Conservation (phyloP, 768 basidiomycete species). For the Lentinula edodes region DNA sequence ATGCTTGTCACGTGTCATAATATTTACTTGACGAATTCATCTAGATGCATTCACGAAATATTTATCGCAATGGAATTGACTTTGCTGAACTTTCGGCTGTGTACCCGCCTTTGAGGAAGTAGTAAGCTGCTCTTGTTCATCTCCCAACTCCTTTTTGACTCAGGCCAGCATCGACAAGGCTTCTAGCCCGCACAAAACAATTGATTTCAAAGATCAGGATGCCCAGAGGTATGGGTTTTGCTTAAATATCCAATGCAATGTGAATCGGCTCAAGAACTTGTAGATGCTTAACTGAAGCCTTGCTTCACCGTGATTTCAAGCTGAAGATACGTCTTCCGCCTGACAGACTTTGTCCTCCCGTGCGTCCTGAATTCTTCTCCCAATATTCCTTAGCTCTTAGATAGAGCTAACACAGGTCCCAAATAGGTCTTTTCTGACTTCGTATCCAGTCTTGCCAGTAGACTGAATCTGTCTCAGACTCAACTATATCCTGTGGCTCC, state of each 20-base stretch:
- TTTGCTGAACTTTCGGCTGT: conserved; percentile 52
- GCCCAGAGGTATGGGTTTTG: conserved; percentile 55
- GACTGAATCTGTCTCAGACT: conserved; percentile 37
- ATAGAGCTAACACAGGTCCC: conserved; percentile 45
- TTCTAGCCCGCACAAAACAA: conserved; percentile 29
- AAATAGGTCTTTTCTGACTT: conserved; percentile 45
- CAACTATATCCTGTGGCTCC: conserved; percentile 85
- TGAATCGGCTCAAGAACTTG: conserved; percentile 5
- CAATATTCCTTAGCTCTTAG: neutral
- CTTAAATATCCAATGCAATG: neutral
- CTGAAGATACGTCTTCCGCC: conserved; percentile 56
- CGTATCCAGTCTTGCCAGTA: neutral
- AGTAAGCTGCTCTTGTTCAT: conserved; percentile 32
- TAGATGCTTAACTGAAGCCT: conserved; percentile 75
- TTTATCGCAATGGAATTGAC: conserved; percentile 38
- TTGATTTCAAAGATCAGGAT: conserved; percentile 72
- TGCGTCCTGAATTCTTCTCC: conserved; percentile 28
- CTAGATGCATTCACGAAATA: conserved; percentile 37
- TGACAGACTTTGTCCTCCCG: conserved; percentile 84
- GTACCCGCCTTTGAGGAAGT: conserved; percentile 50
- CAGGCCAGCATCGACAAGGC: conserved; percentile 15
- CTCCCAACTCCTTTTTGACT: neutral
- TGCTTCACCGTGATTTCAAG: conserved; percentile 71
- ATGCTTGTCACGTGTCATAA: too few species aligned
- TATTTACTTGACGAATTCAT: too few species aligned